Evolutionary conservation across 106 monocot genomes (phyloP), one percentile per base, ranked within the genome.

Genomic region (Dendrobium nobile): DNA sequence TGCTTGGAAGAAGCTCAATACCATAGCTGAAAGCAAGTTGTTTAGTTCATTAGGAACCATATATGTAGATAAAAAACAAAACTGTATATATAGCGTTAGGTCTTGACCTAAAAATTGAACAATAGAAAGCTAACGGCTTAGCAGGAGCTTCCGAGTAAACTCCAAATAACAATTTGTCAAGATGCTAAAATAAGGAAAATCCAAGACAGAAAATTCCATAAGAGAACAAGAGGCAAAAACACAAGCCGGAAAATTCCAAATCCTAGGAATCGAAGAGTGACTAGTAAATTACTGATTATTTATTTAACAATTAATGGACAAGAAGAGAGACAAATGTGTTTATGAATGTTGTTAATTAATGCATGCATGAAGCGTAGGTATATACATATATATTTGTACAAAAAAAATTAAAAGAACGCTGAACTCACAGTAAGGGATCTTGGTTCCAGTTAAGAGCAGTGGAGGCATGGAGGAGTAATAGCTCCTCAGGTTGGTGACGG

Each of bases 341-440:
- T 7, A 67, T 45, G 45, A 22, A 26, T 67, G n/a, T 26, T 26
- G 7, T 27, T 75, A 47, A 16, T 45, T 24, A 45, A 27, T 76
- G 76, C 22, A 51, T 76, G 76, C 48, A 76, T 76, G 76, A 48
- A 20, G 43, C 37, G 17, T 68, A 11, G 19, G 9, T 4, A 58
- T 58, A 58, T 58, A 58, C 3, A 56, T 15, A 56, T 56, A 56
- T 56, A 24, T 67, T 11, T 68, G 10, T 37, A 37, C 2, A 3
- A 3, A 37, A 37, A 28, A 13, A 10, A 0, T 65, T 13, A 13
- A 70, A 33, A 0, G 27, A 47, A 20, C 2, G 16, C 27, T 43
- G 47, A 48, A 77, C 83, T 83, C 72, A 83, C 83, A 78, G 26
- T 18, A 72, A 42, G 72, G 48, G 72, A 37, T 70, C 41, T 11